phyloP scores from a whole-genome alignment of 306 rosid genomes.

The Hylodesmum podocarpum region DNA sequence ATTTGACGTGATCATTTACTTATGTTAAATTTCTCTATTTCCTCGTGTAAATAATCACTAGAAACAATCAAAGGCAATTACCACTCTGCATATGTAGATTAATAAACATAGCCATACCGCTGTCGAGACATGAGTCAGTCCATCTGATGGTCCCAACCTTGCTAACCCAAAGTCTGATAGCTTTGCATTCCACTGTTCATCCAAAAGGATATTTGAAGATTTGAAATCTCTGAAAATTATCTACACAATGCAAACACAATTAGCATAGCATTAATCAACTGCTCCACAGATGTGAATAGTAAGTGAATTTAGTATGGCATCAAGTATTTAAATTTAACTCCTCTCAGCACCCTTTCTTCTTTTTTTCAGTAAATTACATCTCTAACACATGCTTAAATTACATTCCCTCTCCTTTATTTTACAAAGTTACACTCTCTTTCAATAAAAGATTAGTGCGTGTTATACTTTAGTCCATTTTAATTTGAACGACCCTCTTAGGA shows the following conservation, averaged over 20 bases:
- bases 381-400: not conserved
- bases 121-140: constrained; percentile 94
- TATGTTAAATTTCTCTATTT: not conserved
- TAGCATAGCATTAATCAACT: constrained; percentile 20
- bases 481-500: not conserved
- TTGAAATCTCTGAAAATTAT: constrained; percentile 98
- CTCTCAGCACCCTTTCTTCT: not conserved
- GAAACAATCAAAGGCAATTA: constrained; percentile 4
- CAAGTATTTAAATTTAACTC: constrained; percentile 15
- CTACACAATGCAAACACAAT: constrained; percentile 40
- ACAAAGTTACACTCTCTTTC: not conserved
- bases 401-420: not conserved
- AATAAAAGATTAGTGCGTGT: not conserved
- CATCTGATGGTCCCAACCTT: constrained; percentile 93
- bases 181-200: constrained; percentile 94
- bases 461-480: not conserved
- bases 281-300: not conserved
- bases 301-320: not conserved
- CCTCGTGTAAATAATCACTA: not conserved
- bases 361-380: not conserved
- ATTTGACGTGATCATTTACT: constrained; percentile 19
- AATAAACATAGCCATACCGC: constrained; percentile 61
- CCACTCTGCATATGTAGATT: not conserved
- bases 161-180: constrained; percentile 98
- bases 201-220: constrained; percentile 93